Conservation (phyloP, 441 rosid species). For the Isatis lusitanica region DNA sequence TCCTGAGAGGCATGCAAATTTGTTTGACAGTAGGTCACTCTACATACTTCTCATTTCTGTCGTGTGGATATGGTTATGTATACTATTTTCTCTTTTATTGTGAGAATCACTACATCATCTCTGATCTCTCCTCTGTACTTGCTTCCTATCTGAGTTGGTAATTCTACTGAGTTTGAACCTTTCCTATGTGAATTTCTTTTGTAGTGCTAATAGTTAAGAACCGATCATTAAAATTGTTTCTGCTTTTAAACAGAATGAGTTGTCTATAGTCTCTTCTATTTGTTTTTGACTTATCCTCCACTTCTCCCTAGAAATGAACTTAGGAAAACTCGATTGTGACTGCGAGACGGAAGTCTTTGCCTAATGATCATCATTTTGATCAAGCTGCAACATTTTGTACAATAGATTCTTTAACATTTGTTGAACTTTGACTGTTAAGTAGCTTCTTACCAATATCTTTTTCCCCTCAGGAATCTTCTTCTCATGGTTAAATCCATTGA, state of each 20-base stretch:
- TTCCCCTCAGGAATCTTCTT: slow-evolving; percentile 56
- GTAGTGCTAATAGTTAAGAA: slow-evolving; percentile 2
- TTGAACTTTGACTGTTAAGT: neutral
- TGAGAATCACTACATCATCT: slow-evolving; percentile 17
- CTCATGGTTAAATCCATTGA: slow-evolving; percentile 90
- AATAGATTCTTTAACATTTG: slow-evolving; percentile 10
- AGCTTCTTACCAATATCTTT: slow-evolving; percentile 4
- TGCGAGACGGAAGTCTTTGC: neutral
- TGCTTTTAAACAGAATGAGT: neutral
- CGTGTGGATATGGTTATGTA: slow-evolving; percentile 1
- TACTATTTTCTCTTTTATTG: slow-evolving; percentile 15
- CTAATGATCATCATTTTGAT: slow-evolving; percentile 3
- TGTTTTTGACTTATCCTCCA: slow-evolving; percentile 2
- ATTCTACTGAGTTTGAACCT: neutral
- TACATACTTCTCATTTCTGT: slow-evolving; percentile 7
- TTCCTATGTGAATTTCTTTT: neutral
- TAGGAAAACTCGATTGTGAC: slow-evolving; percentile 4
- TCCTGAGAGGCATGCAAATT: slow-evolving; percentile 80
- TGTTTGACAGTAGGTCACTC: slow-evolving; percentile 74
- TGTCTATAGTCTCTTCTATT: slow-evolving; percentile 1
- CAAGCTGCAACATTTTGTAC: slow-evolving; percentile 6
- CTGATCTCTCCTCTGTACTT: neutral
- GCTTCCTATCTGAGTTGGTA: slow-evolving; percentile 5
- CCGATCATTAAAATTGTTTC: neutral
- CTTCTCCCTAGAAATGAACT: neutral